Conservation (phyloP, 2,329 filamentous ascomycete genomes). For the Davidsoniella virescens region DNA sequence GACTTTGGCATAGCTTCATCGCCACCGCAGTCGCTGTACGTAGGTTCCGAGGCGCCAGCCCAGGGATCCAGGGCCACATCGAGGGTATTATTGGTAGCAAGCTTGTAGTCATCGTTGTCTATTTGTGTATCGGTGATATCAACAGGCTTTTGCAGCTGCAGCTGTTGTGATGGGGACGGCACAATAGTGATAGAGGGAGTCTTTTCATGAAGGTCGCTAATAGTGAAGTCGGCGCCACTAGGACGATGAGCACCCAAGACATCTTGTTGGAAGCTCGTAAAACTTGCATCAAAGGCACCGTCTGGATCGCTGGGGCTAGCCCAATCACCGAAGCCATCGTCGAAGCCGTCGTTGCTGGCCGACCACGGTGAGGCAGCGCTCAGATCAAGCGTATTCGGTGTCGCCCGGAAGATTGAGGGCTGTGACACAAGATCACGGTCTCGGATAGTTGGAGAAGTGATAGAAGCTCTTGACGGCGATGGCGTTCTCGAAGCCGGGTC, state of each 20-base stretch:
- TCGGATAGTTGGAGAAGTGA: neutral
- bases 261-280: constrained; percentile 2
- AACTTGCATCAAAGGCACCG: constrained; percentile 4
- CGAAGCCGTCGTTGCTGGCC: neutral
- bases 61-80: constrained; percentile 7
- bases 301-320: neutral
- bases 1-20: neutral
- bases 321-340: constrained; percentile 9
- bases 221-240: neutral
- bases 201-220: neutral
- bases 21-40: neutral
- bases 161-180: neutral
- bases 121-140: too few relatives aligned
- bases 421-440: constrained; percentile 3
- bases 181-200: neutral
- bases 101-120: neutral
- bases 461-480: constrained; percentile 5
- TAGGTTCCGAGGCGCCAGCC: constrained; percentile 6
- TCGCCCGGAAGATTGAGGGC: neutral
- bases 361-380: constrained; percentile 7
- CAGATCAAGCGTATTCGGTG: constrained; percentile 5
- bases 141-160: neutral
- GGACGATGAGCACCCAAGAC: neutral
- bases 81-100: neutral
- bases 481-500: constrained; percentile 16